phyloP scores from a whole-genome alignment of 805 yeast species.

The Saccharomycopsis fermentans region DNA sequence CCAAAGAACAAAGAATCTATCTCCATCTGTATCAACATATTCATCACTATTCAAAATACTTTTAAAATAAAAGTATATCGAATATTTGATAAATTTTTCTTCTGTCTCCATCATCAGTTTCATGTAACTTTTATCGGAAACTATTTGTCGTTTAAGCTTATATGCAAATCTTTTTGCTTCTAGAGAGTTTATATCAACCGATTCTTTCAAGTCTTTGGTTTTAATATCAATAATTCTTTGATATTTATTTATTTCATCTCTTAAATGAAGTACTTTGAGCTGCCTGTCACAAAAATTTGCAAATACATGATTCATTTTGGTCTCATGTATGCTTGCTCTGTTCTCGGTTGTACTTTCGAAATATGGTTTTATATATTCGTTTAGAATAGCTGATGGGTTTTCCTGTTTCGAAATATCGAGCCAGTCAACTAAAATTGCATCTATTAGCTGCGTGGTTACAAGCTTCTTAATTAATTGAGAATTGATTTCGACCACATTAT shows the following conservation, averaged over 20 bases:
- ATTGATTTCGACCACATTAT: conserved; percentile 8
- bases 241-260: conserved; percentile 34
- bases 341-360: not conserved
- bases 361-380: conserved; percentile 43
- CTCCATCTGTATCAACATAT: conserved; percentile 47
- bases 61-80: conserved; percentile 50
- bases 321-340: not conserved
- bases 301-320: conserved; percentile 44
- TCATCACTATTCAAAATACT: conserved; percentile 37
- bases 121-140: conserved; percentile 40
- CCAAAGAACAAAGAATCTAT: conserved; percentile 79
- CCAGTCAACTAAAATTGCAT: conserved; percentile 53
- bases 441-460: conserved; percentile 22
- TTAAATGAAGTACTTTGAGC: conserved; percentile 34
- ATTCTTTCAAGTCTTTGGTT: conserved; percentile 38
- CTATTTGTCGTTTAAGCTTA: conserved; percentile 38
- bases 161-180: conserved; percentile 43
- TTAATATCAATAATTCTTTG: conserved; percentile 33
- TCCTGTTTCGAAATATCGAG: conserved; percentile 60
- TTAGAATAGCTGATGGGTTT: conserved; percentile 47
- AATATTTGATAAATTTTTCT: conserved; percentile 37
- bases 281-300: conserved; percentile 72
- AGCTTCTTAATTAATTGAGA: not conserved
- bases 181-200: conserved; percentile 37
- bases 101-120: conserved; percentile 29